phyloP scores from a whole-genome alignment of 2,329 filamentous ascomycete genomes.

The Aureobasidium sp. region DNA sequence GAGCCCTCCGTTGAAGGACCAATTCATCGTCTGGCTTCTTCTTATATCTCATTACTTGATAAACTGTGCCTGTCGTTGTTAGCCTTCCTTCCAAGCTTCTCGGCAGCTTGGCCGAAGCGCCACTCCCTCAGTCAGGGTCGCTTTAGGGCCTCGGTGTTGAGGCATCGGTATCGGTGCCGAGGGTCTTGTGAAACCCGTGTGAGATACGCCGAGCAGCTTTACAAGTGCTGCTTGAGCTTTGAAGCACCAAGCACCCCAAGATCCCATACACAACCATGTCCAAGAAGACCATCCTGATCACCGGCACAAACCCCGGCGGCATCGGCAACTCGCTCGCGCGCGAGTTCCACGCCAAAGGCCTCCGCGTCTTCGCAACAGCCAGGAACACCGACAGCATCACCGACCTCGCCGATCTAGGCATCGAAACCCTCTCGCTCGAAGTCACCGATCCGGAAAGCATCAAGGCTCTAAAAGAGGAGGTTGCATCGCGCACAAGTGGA shows the following conservation, averaged over 20 bases:
- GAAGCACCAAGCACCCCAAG: not conserved
- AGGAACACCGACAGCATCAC: conserved; percentile 42
- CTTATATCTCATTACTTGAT: not conserved
- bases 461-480: conserved; percentile 36
- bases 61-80: not conserved
- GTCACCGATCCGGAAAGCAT: conserved; percentile 45
- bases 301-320: conserved; percentile 43
- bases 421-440: conserved; percentile 48
- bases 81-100: not conserved
- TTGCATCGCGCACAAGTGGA: conserved; percentile 40
- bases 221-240: not conserved
- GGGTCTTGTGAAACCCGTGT: not conserved
- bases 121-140: no score
- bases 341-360: conserved; percentile 46
- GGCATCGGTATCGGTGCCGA: not conserved
- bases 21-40: not conserved
- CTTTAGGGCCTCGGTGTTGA: no score
- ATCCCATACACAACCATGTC: not conserved
- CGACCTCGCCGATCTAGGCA: conserved; percentile 41
- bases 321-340: conserved; percentile 52
- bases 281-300: conserved; percentile 27
- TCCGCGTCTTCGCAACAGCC: conserved; percentile 52
- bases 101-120: conserved; percentile 1
- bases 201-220: not conserved
- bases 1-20: not conserved